Conservation (phyloP, 1,284 basidiomycete species). For the Ustilago hordei region DNA sequence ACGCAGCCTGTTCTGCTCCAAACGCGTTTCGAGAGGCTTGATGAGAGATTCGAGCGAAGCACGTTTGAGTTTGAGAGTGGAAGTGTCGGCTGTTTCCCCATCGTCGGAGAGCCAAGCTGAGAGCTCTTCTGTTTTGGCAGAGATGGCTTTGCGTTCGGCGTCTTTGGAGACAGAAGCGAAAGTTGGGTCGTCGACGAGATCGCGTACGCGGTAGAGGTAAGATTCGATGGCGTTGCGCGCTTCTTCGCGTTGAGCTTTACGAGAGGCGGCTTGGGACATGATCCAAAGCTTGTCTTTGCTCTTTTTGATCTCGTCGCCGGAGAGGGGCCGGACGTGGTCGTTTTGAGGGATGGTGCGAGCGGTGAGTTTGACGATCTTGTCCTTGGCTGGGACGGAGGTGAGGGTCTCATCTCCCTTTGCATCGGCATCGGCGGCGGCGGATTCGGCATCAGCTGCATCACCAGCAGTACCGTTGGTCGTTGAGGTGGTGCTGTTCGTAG, state of each 20-base stretch:
- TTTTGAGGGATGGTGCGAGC: slow-evolving; percentile 44
- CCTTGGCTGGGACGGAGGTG: slow-evolving; percentile 39
- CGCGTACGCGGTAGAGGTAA: slow-evolving; percentile 89
- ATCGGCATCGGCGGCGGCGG: slow-evolving; percentile 15
- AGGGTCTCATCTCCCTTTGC: slow-evolving; percentile 29
- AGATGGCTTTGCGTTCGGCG: slow-evolving; percentile 78
- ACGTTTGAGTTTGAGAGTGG: slow-evolving; percentile 54
- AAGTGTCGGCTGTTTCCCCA: slow-evolving; percentile 80
- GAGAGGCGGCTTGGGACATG: slow-evolving; percentile 80
- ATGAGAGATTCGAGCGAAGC: slow-evolving; percentile 84
- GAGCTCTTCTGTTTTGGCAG: slow-evolving; percentile 77
- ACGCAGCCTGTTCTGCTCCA: slow-evolving; percentile 82
- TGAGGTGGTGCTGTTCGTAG: slow-evolving; percentile 32
- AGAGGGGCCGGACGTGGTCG: slow-evolving; percentile 51
- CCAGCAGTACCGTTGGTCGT: slow-evolving; percentile 14
- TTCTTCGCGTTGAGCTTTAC: slow-evolving; percentile 85
- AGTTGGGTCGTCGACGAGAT: slow-evolving; percentile 77
- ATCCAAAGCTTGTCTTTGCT: slow-evolving; percentile 65
- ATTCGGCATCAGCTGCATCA: slow-evolving; percentile 8
- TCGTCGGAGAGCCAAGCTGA: slow-evolving; percentile 86
- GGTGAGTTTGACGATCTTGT: slow-evolving; percentile 50
- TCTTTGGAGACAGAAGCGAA: slow-evolving; percentile 83
- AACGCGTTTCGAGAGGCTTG: slow-evolving; percentile 83
- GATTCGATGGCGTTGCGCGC: slow-evolving; percentile 90
- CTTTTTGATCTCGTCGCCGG: slow-evolving; percentile 54